Evolutionary conservation across 176 grass and related monocot species (phyloP).

Genomic region (Phoenix dactylifera): DNA sequence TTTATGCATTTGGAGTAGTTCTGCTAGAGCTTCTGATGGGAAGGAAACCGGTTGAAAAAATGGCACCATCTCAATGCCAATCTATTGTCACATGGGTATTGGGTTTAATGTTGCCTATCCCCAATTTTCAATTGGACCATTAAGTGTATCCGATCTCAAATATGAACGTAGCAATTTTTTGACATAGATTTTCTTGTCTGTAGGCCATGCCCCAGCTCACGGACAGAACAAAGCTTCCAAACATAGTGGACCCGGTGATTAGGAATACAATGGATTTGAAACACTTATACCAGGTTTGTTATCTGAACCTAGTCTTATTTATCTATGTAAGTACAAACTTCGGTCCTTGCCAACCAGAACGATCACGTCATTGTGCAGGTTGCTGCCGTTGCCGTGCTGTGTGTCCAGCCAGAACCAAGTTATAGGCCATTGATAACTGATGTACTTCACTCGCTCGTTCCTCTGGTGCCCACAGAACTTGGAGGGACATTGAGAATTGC

Average conservation of each 20-base stretch:
- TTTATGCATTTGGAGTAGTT: constrained; percentile 90
- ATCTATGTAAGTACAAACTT: constrained; percentile 8
- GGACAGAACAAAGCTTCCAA: constrained; percentile 87
- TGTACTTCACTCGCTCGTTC: constrained; percentile 90
- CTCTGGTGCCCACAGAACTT: constrained; percentile 76
- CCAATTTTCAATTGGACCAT: too few relatives aligned
- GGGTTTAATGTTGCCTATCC: neutral
- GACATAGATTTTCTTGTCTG: neutral
- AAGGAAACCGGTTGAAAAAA: constrained; percentile 86
- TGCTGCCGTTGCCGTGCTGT: constrained; percentile 83
- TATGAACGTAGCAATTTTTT: too few relatives aligned
- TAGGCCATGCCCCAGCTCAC: constrained; percentile 97
- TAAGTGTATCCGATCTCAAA: too few relatives aligned
- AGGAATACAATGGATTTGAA: constrained; percentile 86
- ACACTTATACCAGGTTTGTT: constrained; percentile 83
- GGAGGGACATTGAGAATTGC: constrained; percentile 60
- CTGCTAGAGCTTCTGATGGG: constrained; percentile 91
- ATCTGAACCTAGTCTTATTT: constrained; percentile 7
- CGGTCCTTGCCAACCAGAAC: neutral
- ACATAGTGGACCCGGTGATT: constrained; percentile 89
- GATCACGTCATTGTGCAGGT: constrained; percentile 41
- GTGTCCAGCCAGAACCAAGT: constrained; percentile 87
- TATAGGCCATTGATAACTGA: constrained; percentile 95
- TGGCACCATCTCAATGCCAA: constrained; percentile 65
- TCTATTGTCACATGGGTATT: constrained; percentile 97